Percentiles rank a stretch among this genome's conserved stretches.
Evolutionary conservation across 1,139 yeast species (phyloP).

Genomic region (Nakaseomyces nivariensis): DNA sequence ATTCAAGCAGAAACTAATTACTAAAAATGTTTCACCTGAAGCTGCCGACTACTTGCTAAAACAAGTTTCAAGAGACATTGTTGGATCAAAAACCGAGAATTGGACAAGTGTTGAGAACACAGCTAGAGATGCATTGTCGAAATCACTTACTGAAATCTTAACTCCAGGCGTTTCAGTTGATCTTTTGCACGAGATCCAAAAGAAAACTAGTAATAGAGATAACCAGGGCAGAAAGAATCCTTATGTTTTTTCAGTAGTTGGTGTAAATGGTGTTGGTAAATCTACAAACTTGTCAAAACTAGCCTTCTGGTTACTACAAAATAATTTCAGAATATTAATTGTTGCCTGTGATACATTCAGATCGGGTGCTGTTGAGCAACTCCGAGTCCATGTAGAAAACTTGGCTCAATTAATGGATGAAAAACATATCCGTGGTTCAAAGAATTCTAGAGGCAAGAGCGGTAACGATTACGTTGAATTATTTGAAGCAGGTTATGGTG

Average conservation of each 20-base stretch:
- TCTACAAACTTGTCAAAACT: slow-evolving; percentile 89
- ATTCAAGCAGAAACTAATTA: slow-evolving; percentile 42
- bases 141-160: slow-evolving; percentile 67
- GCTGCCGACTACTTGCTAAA: slow-evolving; percentile 51
- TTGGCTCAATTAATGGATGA: slow-evolving; percentile 52
- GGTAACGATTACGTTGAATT: slow-evolving; percentile 58
- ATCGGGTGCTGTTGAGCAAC: slow-evolving; percentile 96
- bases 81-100: slow-evolving; percentile 56
- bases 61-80: slow-evolving; percentile 48
- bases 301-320: slow-evolving; percentile 92
- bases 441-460: slow-evolving; percentile 27
- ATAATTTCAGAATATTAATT: slow-evolving; percentile 73
- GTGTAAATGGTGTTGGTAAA: slow-evolving; percentile 97
- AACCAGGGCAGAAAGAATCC: slow-evolving; percentile 40
- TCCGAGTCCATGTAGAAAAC: slow-evolving; percentile 85
- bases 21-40: slow-evolving; percentile 43
- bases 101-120: slow-evolving; percentile 56
- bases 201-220: slow-evolving; percentile 28
- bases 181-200: slow-evolving; percentile 70
- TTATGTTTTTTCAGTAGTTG: slow-evolving; percentile 91
- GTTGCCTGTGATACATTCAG: slow-evolving; percentile 98
- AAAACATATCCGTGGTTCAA: slow-evolving; percentile 27
- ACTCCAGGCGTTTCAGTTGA: slow-evolving; percentile 93
- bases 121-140: slow-evolving; percentile 58
- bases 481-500: slow-evolving; percentile 93